Evolutionary conservation across 257 asterid species (phyloP).

Genomic region (Catharanthus roseus): DNA sequence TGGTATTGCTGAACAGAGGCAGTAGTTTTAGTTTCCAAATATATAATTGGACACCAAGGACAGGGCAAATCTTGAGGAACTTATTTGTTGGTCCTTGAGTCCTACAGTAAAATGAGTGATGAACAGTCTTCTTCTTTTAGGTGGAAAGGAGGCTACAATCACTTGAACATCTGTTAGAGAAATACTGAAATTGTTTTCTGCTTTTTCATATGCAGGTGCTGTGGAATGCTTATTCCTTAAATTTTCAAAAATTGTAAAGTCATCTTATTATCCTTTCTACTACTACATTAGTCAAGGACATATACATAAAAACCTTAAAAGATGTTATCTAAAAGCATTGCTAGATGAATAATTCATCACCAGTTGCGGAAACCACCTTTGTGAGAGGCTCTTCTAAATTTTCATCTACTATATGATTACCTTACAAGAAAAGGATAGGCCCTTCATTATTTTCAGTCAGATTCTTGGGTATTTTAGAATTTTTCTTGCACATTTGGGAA

Average conservation of each 20-base stretch:
- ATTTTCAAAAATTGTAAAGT: neutral
- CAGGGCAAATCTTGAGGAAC: constrained; percentile 15
- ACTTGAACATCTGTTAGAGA: constrained; percentile 10
- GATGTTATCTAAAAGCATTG: neutral
- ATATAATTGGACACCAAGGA: constrained; percentile 21
- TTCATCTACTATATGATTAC: neutral
- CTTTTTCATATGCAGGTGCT: neutral
- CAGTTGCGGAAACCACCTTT: neutral
- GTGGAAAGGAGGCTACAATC: constrained; percentile 32
- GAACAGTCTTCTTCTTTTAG: constrained; percentile 33
- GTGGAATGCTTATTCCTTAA: neutral
- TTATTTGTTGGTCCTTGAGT: constrained; percentile 24
- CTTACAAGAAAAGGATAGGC: neutral
- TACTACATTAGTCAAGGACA: neutral
- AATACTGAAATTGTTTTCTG: neutral
- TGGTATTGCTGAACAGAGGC: too few relatives aligned
- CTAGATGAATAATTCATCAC: too few relatives aligned
- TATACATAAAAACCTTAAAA: neutral
- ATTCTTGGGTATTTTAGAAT: neutral
- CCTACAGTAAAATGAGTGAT: constrained; percentile 26
- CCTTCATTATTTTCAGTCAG: neutral
- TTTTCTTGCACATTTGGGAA: neutral
- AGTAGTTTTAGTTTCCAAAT: neutral
- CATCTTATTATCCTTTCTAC: neutral
- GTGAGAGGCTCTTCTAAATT: neutral